Conservation (phyloP, 1,284 basidiomycete species). For the Afroboletus lepidellus region DNA sequence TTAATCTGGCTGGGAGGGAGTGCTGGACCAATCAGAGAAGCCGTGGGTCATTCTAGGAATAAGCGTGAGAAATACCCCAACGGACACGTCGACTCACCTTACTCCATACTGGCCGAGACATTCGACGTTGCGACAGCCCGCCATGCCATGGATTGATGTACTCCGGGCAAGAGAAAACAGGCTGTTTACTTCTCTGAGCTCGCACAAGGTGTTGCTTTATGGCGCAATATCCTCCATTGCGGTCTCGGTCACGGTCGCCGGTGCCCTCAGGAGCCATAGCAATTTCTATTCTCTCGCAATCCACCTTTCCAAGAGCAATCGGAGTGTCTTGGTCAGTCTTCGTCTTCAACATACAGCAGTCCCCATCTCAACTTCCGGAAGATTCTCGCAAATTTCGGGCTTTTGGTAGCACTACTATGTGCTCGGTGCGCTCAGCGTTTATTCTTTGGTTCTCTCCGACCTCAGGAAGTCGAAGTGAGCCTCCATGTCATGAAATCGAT, state of each 20-base stretch:
- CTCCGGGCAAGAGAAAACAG: conserved; percentile 42
- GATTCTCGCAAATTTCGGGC: conserved; percentile 92
- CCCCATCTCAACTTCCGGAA: conserved; percentile 33
- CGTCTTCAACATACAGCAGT: background rate
- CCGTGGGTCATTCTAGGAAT: too few relatives aligned
- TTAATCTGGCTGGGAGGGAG: too few relatives aligned
- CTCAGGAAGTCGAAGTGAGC: conserved; percentile 89
- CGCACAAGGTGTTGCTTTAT: conserved; percentile 71
- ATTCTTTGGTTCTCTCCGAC: conserved; percentile 89
- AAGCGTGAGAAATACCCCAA: conserved; percentile 13
- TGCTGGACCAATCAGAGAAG: too few relatives aligned
- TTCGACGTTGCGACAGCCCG: background rate
- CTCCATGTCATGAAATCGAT: background rate
- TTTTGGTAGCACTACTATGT: conserved; percentile 74
- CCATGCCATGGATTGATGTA: conserved; percentile 34
- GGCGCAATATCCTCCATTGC: conserved; percentile 66
- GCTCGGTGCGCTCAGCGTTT: conserved; percentile 81
- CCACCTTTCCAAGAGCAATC: conserved; percentile 88
- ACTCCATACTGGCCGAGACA: background rate
- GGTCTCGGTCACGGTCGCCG: conserved; percentile 68
- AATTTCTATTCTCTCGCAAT: conserved; percentile 96
- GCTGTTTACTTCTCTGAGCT: conserved; percentile 49
- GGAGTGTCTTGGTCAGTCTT: conserved; percentile 76
- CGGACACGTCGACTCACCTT: conserved; percentile 15
- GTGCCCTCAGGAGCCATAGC: conserved; percentile 80